These are phyloP conservation scores for Maudiozyma saulgeensis DNA, from an alignment of 805 yeast species.

Conservation along the genomic window DNA sequence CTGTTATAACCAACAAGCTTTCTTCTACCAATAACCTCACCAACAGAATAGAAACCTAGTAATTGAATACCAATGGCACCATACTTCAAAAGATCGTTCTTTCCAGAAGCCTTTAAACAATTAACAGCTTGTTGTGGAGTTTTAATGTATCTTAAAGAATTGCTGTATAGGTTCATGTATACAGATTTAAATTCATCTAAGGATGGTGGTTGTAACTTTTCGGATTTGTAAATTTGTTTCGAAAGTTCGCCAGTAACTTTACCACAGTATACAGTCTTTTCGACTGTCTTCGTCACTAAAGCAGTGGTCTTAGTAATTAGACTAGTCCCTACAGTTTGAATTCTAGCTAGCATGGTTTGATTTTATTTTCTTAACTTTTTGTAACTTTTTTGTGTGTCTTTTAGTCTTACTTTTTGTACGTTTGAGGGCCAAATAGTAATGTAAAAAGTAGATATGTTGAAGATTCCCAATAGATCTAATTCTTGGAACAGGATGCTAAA, in stretches of 20 bases:
- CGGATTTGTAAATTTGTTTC: slow-evolving; percentile 70
- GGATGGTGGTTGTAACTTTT: slow-evolving; percentile 88
- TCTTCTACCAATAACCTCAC: slow-evolving; percentile 96
- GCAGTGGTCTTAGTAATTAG: slow-evolving; percentile 20
- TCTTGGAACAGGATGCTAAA: too few relatives aligned
- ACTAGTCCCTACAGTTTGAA: slow-evolving; percentile 20
- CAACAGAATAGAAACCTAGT: slow-evolving; percentile 83
- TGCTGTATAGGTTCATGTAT: slow-evolving; percentile 46
- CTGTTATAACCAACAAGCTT: slow-evolving; percentile 74
- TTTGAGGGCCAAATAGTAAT: too few relatives aligned
- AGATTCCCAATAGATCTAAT: too few relatives aligned
- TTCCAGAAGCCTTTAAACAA: slow-evolving; percentile 29
- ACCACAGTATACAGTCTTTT: slow-evolving; percentile 59
- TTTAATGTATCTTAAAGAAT: slow-evolving; percentile 35
- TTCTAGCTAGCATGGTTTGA: slow-evolving; percentile 19
- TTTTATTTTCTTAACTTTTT: background rate
- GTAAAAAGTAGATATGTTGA: background rate
- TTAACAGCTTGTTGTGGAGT: slow-evolving; percentile 54
- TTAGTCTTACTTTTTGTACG: background rate
- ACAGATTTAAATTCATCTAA: slow-evolving; percentile 65
- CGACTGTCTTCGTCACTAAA: slow-evolving; percentile 43
- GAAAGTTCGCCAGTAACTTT: slow-evolving; percentile 45
- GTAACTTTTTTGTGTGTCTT: background rate
- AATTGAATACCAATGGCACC: slow-evolving; percentile 75
- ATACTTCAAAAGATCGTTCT: slow-evolving; percentile 47